Conservation (phyloP, 2,329 filamentous ascomycete species). For the Scytalidium sp. region DNA sequence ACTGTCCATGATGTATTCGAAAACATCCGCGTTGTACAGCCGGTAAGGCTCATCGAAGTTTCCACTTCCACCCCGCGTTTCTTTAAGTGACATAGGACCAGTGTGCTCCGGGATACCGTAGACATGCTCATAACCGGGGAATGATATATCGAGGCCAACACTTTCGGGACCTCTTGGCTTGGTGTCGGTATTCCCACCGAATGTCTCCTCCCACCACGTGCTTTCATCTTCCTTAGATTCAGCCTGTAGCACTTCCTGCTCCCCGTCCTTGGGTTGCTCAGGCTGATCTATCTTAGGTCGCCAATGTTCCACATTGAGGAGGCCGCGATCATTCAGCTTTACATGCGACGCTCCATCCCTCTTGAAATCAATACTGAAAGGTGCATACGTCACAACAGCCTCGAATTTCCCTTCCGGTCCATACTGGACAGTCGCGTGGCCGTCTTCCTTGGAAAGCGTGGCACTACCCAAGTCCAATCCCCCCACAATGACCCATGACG, state of each 20-base stretch:
- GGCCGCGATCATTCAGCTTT: slow-evolving; percentile 83
- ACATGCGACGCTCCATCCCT: slow-evolving; percentile 79
- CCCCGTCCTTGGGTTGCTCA: slow-evolving; percentile 32
- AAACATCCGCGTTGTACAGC: slow-evolving; percentile 94
- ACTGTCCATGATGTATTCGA: slow-evolving; percentile 95
- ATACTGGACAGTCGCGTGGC: slow-evolving; percentile 73
- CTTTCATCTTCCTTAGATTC: slow-evolving; percentile 67
- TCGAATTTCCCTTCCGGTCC: slow-evolving; percentile 75
- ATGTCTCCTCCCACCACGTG: slow-evolving; percentile 97
- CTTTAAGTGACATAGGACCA: slow-evolving; percentile 80
- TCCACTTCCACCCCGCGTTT: slow-evolving; percentile 84
- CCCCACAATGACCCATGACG: slow-evolving; percentile 82
- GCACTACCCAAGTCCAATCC: slow-evolving; percentile 72
- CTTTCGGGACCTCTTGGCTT: slow-evolving; percentile 96
- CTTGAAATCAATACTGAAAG: slow-evolving; percentile 84
- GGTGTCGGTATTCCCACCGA: slow-evolving; percentile 90
- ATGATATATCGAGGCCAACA: slow-evolving; percentile 85
- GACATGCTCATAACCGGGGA: slow-evolving; percentile 87
- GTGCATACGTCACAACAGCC: slow-evolving; percentile 77
- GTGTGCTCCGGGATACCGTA: slow-evolving; percentile 94
- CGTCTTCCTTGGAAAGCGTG: slow-evolving; percentile 62
- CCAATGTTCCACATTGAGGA: slow-evolving; percentile 96
- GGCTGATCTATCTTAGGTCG: slow-evolving; percentile 71
- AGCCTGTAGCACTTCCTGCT: slow-evolving; percentile 38
- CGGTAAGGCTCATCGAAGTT: slow-evolving; percentile 89